Evolutionary conservation across 2,329 filamentous ascomycete species (phyloP), one percentile per base, ranked within the genome.

Genomic region (Rutstroemia sp.): DNA sequence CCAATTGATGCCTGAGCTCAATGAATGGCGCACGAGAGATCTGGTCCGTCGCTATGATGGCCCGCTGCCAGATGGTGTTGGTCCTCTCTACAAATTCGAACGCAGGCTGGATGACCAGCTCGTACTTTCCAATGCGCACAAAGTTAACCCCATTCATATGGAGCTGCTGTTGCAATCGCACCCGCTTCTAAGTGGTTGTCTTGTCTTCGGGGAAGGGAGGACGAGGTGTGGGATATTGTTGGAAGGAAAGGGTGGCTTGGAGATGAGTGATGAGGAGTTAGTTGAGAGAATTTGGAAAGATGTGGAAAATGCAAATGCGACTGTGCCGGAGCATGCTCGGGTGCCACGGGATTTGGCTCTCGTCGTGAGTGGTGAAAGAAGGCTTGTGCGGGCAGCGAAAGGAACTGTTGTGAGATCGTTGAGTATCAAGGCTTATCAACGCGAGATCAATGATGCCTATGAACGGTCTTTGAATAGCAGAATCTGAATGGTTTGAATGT

Each of bases 11-110:
- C 75, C 74, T 0, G 66, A 73, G 0, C 45, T 69, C 1, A 54
- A 71, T 3, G 73, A 77, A 59, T 77, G 70, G 61, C 67, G 71
- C 7, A 77, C 73, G 6, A 73, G 72, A 41, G 78, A 80, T 53
- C 60, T 79, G 21, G 9, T 63, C 10, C 54, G 53, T 8, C 48
- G 50, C 5, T 62, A 57, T 49, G 46, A 53, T 4, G 63, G 61
- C 12, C 46, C 56, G 3, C 59, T 56, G 2, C 55, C 56, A 4
- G 45, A 53, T 10, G 58, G 66, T 48, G 16, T 56, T 3, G 53
- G 53, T 8, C 27, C 47, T 21, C 61, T 71, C 1, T 77, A 72
- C 70, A 67, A 66, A 9, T 75, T 68, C 54, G 52, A 58, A 14
- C 52, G 54, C 7, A 65, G 75, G 1, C 19, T 56, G 1, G 53